Conservation (phyloP, 768 basidiomycete species). For the Galerina marginata region DNA sequence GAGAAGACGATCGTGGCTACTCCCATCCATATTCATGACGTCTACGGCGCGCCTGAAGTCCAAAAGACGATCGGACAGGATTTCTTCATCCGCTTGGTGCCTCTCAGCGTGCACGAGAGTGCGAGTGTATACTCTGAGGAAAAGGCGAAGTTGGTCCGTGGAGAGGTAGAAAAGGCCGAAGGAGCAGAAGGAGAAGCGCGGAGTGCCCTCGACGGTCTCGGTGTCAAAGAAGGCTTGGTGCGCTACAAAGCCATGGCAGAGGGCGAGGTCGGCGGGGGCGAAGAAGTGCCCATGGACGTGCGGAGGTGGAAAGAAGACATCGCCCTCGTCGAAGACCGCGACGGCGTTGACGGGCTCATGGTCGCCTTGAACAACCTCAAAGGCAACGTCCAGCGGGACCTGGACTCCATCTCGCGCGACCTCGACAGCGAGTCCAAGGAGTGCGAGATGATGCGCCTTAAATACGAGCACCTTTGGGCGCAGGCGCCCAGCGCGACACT, state of each 20-base stretch:
- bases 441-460: slow-evolving; percentile 87
- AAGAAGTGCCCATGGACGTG: slow-evolving; percentile 75
- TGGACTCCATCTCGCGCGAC: slow-evolving; percentile 67
- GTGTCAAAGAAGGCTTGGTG: slow-evolving; percentile 71
- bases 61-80: slow-evolving; percentile 95
- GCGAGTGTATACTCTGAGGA: slow-evolving; percentile 98
- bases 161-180: slow-evolving; percentile 88
- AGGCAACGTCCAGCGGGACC: slow-evolving; percentile 56
- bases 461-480: slow-evolving; percentile 86
- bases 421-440: slow-evolving; percentile 85
- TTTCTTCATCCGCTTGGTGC: slow-evolving; percentile 85
- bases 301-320: slow-evolving; percentile 80
- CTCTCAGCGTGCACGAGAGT: slow-evolving; percentile 93
- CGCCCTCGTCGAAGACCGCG: slow-evolving; percentile 65
- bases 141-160: slow-evolving; percentile 91
- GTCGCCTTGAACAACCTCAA: slow-evolving; percentile 64
- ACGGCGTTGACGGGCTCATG: slow-evolving; percentile 70
- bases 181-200: slow-evolving; percentile 79
- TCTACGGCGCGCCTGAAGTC: slow-evolving; percentile 89
- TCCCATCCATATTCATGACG: slow-evolving; percentile 91
- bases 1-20: slow-evolving; percentile 86
- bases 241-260: slow-evolving; percentile 77
- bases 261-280: slow-evolving; percentile 63
- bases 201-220: slow-evolving; percentile 81
- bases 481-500: slow-evolving; percentile 81